Evolutionary conservation across 2,329 filamentous ascomycete species (phyloP), one percentile per base, ranked within the genome.

Genomic region (Penicillium digitatum): DNA sequence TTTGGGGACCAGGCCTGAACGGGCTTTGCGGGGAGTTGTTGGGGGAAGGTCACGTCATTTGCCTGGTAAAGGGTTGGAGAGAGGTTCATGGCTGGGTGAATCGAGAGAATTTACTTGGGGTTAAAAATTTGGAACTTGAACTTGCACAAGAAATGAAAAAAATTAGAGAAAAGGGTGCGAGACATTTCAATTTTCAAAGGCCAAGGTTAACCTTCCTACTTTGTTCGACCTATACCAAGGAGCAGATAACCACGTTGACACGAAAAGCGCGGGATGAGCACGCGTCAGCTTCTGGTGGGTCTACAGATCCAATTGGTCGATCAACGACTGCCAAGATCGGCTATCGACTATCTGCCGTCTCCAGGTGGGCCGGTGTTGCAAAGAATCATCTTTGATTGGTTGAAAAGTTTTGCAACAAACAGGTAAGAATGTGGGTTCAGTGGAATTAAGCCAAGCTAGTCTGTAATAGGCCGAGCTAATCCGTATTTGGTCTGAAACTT

Each of bases 291-390:
- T 43, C 20, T 56, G 56, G 56, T 64, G 65, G 65, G 53, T 2
- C 57, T 7, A 1, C 2, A 1, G 1, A 22, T 48, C 3, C 63
- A 38, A 72, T 70, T 72, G 69, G 69, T 49, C 59, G 47, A 69
- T 69, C 62, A 48, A n/a, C 12, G 14, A 12, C 29, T 62, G 68
- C 69, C 69, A 71, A 72, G 68, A 56, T 68, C 68, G 69, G 69
- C 69, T 72, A 71, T 72, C 69, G 69, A 72, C 67, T 68, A 72
- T 72, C 69, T 72, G 69, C 69, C 69, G 69, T 68, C 60, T 57
- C 58, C 54, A 48, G 37, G 49, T 58, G 58, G 59, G 32, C 1
- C 27, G 27, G 18, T 43, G 26, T 52, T 54, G 40, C 27, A 40
- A 54, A n/a, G 12, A 40, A 12, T 2, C 11, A 4, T 2, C 5